Conservation (phyloP, 176 grass and related monocot species). For the Miscanthus lutarioriparius region DNA sequence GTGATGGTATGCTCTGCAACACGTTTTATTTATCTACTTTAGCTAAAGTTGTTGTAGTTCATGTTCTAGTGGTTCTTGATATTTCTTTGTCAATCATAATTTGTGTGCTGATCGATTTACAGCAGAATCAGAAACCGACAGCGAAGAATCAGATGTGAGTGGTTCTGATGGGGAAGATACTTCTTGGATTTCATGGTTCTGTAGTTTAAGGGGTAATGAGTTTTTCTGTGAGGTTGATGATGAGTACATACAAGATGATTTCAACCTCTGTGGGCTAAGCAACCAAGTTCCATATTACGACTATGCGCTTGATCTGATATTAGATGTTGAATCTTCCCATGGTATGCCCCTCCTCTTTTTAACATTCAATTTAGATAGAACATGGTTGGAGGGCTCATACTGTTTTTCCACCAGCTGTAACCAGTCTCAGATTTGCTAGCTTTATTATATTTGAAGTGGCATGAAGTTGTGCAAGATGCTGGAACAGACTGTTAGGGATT, state of each 20-base stretch:
- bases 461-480: not conserved
- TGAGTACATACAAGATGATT: conserved; percentile 87
- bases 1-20: not conserved
- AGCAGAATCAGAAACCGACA: conserved; percentile 66
- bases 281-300: conserved; percentile 82
- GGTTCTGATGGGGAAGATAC: conserved; percentile 76
- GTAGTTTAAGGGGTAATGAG: conserved; percentile 73
- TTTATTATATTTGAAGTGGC: conserved; percentile 4
- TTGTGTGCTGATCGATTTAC: conserved; percentile 21
- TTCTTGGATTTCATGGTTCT: conserved; percentile 94
- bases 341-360: conserved; percentile 42
- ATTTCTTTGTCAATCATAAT: conserved; percentile 27
- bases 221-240: conserved; percentile 91
- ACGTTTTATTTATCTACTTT: not conserved
- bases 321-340: conserved; percentile 80
- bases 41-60: conserved; percentile 3
- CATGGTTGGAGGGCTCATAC: not conserved
- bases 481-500: not conserved
- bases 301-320: conserved; percentile 86
- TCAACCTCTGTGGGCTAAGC: conserved; percentile 79
- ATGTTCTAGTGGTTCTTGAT: conserved; percentile 28
- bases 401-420: not conserved
- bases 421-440: not conserved
- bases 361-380: conserved; percentile 15
- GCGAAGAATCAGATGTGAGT: conserved; percentile 73